phyloP scores from a whole-genome alignment of 306 rosid species.

The Glycine soja region DNA sequence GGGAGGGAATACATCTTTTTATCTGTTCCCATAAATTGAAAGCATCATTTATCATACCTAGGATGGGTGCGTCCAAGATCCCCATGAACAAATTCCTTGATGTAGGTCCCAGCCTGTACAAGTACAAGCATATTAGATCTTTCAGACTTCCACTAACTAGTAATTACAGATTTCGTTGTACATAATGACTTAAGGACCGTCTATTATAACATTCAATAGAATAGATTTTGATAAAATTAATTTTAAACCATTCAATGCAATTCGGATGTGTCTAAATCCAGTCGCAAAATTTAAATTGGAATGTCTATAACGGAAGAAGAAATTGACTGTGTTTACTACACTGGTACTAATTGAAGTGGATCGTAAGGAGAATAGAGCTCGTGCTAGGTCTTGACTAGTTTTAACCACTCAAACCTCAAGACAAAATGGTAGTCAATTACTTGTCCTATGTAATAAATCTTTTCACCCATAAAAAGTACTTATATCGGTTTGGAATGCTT shows the following conservation, averaged over 20 bases:
- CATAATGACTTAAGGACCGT: slow-evolving; percentile 7
- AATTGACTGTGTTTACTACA: neutral
- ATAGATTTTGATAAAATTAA: neutral
- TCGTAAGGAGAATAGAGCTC: too few relatives aligned
- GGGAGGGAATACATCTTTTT: slow-evolving; percentile 12
- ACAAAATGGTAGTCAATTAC: neutral
- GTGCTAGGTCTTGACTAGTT: neutral
- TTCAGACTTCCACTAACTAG: neutral
- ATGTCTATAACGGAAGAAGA: neutral
- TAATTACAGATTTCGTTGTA: slow-evolving; percentile 17
- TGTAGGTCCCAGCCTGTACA: slow-evolving; percentile 93
- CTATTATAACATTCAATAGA: neutral
- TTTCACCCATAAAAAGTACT: slow-evolving; percentile 27
- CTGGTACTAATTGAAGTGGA: neutral
- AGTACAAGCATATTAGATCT: slow-evolving; percentile 11
- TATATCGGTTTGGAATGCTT: slow-evolving; percentile 1
- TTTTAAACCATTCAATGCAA: neutral
- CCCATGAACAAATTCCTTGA: slow-evolving; percentile 95
- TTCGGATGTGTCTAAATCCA: neutral
- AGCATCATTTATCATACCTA: slow-evolving; percentile 59
- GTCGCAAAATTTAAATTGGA: neutral
- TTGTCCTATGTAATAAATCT: neutral
- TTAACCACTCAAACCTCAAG: slow-evolving; percentile 3
- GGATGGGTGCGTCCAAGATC: slow-evolving; percentile 96
- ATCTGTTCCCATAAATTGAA: slow-evolving; percentile 9